A percentile compares a stretch with the other conserved stretches of the same genome.
Conservation (phyloP, 1,284 basidiomycete species). For the Hemileia vastatrix region DNA sequence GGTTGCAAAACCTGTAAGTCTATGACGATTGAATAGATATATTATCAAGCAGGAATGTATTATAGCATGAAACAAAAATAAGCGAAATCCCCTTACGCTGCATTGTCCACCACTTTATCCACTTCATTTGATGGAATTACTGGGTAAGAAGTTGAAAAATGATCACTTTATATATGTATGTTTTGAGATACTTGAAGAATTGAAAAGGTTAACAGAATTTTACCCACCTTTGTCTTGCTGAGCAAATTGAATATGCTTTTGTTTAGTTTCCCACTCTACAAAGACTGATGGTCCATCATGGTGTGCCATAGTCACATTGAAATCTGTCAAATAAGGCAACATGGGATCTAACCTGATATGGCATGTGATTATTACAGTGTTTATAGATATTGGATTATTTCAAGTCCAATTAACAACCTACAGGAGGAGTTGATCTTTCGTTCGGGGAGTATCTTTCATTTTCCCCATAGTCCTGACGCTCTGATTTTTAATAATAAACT, state of each 20-base stretch:
- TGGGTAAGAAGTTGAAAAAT: not conserved
- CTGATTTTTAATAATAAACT: slow-evolving; percentile 13
- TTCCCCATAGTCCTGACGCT: slow-evolving; percentile 1
- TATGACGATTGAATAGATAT: too few relatives aligned
- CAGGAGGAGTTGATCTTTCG: slow-evolving; percentile 17
- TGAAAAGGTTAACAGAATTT: too few relatives aligned
- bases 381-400: not conserved
- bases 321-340: slow-evolving; percentile 24
- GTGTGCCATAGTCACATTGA: slow-evolving; percentile 30
- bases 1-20: slow-evolving; percentile 35
- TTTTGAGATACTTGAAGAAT: too few relatives aligned
- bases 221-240: slow-evolving; percentile 14
- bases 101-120: slow-evolving; percentile 25
- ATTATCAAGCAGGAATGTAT: too few relatives aligned
- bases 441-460: slow-evolving; percentile 13
- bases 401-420: not conserved
- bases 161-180: not conserved
- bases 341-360: slow-evolving; percentile 19
- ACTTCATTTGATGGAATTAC: slow-evolving; percentile 22
- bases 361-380: not conserved
- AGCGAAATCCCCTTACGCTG: slow-evolving; percentile 21
- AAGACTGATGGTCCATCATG: slow-evolving; percentile 31
- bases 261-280: slow-evolving; percentile 23
- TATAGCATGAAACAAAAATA: not conserved
- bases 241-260: slow-evolving; percentile 22